Evolutionary conservation across 768 basidiomycete species (phyloP), one percentile per base, ranked within the genome.

Genomic region (Boletus speciosus): DNA sequence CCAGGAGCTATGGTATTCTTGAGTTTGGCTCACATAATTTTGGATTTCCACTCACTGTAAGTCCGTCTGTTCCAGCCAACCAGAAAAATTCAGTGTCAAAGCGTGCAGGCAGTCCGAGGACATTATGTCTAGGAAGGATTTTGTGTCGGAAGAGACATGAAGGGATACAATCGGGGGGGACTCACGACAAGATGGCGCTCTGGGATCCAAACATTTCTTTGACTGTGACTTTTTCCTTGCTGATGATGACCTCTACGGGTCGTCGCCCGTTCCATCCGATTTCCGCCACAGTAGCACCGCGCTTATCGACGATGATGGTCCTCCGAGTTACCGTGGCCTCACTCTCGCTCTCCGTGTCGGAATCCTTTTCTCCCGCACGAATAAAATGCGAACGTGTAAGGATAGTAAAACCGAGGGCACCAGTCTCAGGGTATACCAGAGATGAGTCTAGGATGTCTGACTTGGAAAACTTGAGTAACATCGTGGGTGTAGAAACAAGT

Each of bases 71-170:
- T n/a, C 79, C 80, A 12, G 81, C 82, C 41, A 76, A 76, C 83
- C 83, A 85, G 36, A 83, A 71, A 55, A 76, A 81, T 59, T 83
- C 79, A 2, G 81, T 76, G 56, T 84, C 81, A 56, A 84, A 84
- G n/a, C 83, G 78, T 8, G 81, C 81, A 19, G 82, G 82, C 45
- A 85, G 74, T 21, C 76, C 76, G n/a, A 85, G 77, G 29, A 79
- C 69, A 60, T 84, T 82, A n/a, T 76, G 78, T 65, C 82, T 84
- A 47, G 34, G 29, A 29, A 32, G 10, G 1, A 16, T 9, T 49
- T 39, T n/a, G 12, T 25, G 8, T 60, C 36, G 32, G 50, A 35
- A 35, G 35, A 25, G 45, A 32, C 31, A n/a, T 45, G 23, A 29
- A 27, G 40, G 12, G 44, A 43, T 25, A 21, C n/a, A 25, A 52